Evolutionary conservation across 73 alveolate genomes (phyloP).

Genomic region (Stentor coeruleus): DNA sequence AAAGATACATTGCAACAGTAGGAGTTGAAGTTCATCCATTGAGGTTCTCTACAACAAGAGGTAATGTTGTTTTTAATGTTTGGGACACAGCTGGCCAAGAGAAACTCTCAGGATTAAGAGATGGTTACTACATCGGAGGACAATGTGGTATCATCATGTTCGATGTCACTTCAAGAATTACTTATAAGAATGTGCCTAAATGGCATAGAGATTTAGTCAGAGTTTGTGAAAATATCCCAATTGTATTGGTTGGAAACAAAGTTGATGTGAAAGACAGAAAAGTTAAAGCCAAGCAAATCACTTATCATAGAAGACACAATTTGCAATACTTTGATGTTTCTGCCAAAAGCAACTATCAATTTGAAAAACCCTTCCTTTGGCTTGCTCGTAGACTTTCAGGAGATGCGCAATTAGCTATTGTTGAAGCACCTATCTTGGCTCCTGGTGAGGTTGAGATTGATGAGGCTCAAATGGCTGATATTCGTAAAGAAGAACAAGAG

Average conservation of each 20-base stretch:
- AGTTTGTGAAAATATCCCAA: constrained; percentile 84
- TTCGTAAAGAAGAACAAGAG: constrained; percentile 64
- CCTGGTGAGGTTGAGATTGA: constrained; percentile 75
- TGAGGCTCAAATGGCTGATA: constrained; percentile 61
- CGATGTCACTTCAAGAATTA: constrained; percentile 97
- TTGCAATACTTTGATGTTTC: constrained; percentile 98
- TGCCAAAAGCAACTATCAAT: constrained; percentile 98
- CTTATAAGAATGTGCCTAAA: constrained; percentile 95
- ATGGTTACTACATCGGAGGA: constrained; percentile 65
- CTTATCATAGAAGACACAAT: constrained; percentile 97
- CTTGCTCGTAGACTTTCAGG: constrained; percentile 90
- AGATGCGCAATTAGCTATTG: constrained; percentile 77
- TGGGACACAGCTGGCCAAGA: constrained; percentile 96
- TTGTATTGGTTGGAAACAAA: constrained; percentile 90
- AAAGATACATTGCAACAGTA: constrained; percentile 79
- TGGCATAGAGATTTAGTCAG: constrained; percentile 96
- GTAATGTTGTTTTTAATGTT: constrained; percentile 66
- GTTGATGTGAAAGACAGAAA: constrained; percentile 92
- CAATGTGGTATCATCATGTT: constrained; percentile 76
- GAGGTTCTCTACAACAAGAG: constrained; percentile 82
- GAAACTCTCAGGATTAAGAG: constrained; percentile 85
- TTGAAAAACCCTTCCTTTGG: constrained; percentile 99
- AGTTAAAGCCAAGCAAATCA: constrained; percentile 87
- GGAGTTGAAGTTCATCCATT: constrained; percentile 95
- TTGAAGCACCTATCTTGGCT: constrained; percentile 73